Evolutionary conservation across 192 early-diverging fungal species (phyloP), one percentile per base, ranked within the genome.

Genomic region (Umbelopsis sp.): DNA sequence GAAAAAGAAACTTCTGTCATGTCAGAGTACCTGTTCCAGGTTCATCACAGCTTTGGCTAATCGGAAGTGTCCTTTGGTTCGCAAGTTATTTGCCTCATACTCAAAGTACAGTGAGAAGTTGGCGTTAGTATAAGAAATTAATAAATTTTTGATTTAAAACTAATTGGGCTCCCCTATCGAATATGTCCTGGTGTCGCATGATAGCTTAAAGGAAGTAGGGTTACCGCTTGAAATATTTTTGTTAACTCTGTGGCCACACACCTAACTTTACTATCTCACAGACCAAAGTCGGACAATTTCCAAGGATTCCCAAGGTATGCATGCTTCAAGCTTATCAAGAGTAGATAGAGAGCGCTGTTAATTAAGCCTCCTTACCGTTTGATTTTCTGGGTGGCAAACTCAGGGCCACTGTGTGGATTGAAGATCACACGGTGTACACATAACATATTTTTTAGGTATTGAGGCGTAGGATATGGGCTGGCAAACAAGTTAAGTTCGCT

Each of bases 371-470:
- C 55, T 30, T 41, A 35, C 33, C 30, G 25, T 35, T 23, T 23
- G 55, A 33, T 61, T 61, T 51, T 51, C 33, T 27, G 12, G 55
- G 55, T 61, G 55, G 55, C 55, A 27, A 37, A 13, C 37, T 41
- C 37, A 41, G 37, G 37, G 37, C 37, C 37, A 41, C 37, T 41
- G 37, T 33, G n/a, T 35, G 30, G 30, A 61, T 16, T 18, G 16
- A 35, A 35, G 55, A 61, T 61, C 55, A 61, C 55, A 61, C 55
- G 55, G 55, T 61, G 27, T 61, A 61, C 55, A 61, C 55, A 61
- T 35, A 18, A 13, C 37, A 41, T 1, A 35, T 61, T 4, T 12
- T 61, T 61, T 27, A 27, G 55, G 55, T 37, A 61, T 22, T 22
- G 30, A 35, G 55, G 55, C 55, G 55, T 30, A 35, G 48, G 18